Evolutionary conservation across 2,329 filamentous ascomycete genomes (phyloP), one percentile per base, ranked within the genome.

Genomic region (Sordariomycetes sp.): DNA sequence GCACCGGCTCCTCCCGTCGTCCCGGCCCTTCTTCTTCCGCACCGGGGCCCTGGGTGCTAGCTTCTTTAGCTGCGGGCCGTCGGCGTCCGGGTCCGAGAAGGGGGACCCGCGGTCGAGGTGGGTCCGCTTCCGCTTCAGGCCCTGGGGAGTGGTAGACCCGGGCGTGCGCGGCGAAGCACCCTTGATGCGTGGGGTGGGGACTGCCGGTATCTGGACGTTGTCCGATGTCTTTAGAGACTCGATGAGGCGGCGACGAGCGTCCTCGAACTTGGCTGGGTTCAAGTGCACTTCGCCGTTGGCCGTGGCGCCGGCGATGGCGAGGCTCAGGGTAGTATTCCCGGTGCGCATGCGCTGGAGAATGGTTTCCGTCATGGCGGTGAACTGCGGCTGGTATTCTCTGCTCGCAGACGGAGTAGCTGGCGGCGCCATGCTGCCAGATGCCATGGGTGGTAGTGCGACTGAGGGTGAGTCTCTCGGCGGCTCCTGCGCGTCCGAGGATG

Each of bases 321-420:
- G 24, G 52, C 46, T 57, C 40, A 70, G 18, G 20, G 37, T 40
- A 7, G 52, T 51, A 11, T 18, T 52, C 16, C 25, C 55, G 8
- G 28, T 55, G 5, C 65, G 65, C 5, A 71, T 63, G 22, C 67
- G 67, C 22, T 61, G 60, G 35, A 72, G 55, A 40, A 72, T 69
- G 57, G 64, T 58, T 8, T 62, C 60, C 6, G 59, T 64, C 43
- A 66, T 60, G 8, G 63, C 60, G 34, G 67, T 62, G 61, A 71
- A 72, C 37, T 71, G 70, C 7, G 63, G 64, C 5, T 61, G 60
- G 58, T 72, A 72, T 22, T 66, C 34, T 18, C 55, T 48, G 32
- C 28, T 46, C 8, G 20, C n/a, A 4, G 55, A 32, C 14, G 55
- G 55, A n/a, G 55, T 24, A 24, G 55, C 48, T 1, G 55, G 43